A percentile compares a stretch with the other conserved stretches of the same genome.
phyloP scores from a whole-genome alignment of 2,329 filamentous ascomycete species.

The Aureobasidium lini region DNA sequence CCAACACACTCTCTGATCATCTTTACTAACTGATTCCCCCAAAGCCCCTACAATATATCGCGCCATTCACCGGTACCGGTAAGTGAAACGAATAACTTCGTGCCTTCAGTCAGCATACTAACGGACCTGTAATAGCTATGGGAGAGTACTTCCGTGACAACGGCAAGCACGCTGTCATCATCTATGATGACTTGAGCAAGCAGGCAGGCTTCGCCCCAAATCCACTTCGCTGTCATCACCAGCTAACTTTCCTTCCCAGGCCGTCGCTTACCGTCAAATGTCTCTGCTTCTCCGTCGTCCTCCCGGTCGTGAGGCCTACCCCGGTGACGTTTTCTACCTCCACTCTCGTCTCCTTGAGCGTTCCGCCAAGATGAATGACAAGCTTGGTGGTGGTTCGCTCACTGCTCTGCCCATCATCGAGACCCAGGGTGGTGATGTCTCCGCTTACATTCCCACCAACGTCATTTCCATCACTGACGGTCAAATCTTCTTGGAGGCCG shows the following conservation, averaged over 20 bases:
- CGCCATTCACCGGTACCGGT: constrained; percentile 69
- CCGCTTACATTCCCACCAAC: constrained; percentile 99
- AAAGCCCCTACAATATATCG: constrained; percentile 77
- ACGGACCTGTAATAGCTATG: constrained; percentile 28
- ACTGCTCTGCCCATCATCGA: constrained; percentile 97
- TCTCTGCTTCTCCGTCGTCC: constrained; percentile 95
- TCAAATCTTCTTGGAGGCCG: constrained; percentile 98
- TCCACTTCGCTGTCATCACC: too few relatives aligned
- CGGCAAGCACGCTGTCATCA: constrained; percentile 80
- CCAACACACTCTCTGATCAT: background rate
- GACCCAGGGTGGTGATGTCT: constrained; percentile 99
- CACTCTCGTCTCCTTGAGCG: constrained; percentile 99
- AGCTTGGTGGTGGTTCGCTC: constrained; percentile 89
- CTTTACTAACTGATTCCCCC: constrained; percentile 10
- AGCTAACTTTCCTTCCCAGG: background rate
- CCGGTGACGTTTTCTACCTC: constrained; percentile 98
- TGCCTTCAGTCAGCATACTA: background rate
- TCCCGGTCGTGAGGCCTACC: constrained; percentile 98
- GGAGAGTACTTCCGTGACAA: constrained; percentile 74
- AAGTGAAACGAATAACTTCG: background rate
- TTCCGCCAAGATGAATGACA: constrained; percentile 98
- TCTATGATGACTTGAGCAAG: constrained; percentile 95
- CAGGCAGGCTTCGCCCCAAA: too few relatives aligned
- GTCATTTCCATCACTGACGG: constrained; percentile 99
- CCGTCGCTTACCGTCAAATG: constrained; percentile 95